Base-by-base conservation (phyloP, 495 filamentous ascomycete species). In the Evernia prunastri region DNA sequence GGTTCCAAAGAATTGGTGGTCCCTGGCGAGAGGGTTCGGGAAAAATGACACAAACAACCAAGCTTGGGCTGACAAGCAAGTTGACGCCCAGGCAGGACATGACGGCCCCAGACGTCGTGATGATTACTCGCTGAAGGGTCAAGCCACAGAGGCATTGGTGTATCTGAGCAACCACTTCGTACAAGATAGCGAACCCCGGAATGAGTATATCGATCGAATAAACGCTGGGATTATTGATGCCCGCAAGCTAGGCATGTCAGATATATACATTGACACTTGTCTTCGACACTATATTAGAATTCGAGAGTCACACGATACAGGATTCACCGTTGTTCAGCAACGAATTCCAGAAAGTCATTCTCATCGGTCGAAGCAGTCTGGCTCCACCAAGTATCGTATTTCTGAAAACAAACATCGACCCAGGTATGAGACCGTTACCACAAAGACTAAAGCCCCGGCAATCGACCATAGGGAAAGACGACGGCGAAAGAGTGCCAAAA, bases 161-260 rank as follows among this genome's bases (percentile, higher is more conserved):
- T 51, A 51, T 27, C 8, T 51, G 47, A 51, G 47, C 17, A 18
- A 51, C 5, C 6, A 51, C 47, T 51, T 51, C 47, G 20, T n/a
- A 27, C 20, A 51, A 51, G 47, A 51, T 27, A 51, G 47, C 47
- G 27, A 51, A 51, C 47, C 47, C 47, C 47, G 47, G 8, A 18
- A 51, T 18, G 47, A 51, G 47, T 51, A 51, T 18, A 51, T 51
- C 27, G 47, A 51, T 27, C 47, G 47, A 51, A 51, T 51, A 15
- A 51, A 51, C 15, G 47, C 47, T 51, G 47, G 6, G 27, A 51
- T 51, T 15, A 18, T 51, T 51, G 47, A 51, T 51, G 47, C 47
- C 15, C 47, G 27, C 47, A 51, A 27, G 27, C 47, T 51, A 4
- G 47, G 47, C 47, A 51, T 51, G 20, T 51, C 47, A 51, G 47